A percentile compares a stretch with the other conserved stretches of the same genome.
Evolutionary conservation across 164 flowering plant species (phyloP).

Genomic region (Litsea cubeba): DNA sequence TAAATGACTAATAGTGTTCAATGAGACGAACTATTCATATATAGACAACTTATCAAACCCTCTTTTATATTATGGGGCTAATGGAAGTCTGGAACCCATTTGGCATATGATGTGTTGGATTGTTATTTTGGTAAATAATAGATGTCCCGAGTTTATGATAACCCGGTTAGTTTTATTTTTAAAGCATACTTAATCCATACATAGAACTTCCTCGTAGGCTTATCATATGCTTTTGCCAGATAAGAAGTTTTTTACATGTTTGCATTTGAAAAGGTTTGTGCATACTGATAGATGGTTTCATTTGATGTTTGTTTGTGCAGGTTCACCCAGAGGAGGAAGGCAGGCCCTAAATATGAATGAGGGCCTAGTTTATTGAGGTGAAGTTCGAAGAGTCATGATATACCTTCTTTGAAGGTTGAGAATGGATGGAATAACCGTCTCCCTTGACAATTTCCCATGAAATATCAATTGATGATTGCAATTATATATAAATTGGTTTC

Average conservation of each 20-base stretch:
- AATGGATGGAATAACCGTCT: neutral
- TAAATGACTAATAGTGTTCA: no score
- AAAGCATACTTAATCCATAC: neutral
- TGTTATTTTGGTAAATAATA: neutral
- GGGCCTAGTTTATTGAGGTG: neutral
- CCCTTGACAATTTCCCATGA: neutral
- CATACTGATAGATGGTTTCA: neutral
- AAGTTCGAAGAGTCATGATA: neutral
- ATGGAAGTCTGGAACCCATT: no score
- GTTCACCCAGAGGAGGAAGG: constrained; percentile 18
- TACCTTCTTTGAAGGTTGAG: constrained; percentile 1
- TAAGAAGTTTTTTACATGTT: neutral
- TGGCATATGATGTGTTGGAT: neutral
- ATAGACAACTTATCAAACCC: neutral
- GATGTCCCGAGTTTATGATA: neutral
- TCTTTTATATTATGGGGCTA: neutral
- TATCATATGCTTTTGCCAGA: neutral
- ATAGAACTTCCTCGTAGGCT: neutral
- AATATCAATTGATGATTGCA: neutral
- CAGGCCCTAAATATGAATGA: constrained; percentile 2
- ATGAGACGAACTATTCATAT: no score
- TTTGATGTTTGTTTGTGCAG: constrained; percentile 12
- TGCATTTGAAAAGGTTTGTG: neutral
- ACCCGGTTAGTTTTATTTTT: neutral
- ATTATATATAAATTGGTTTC: neutral